Percentiles rank a stretch among this genome's conserved stretches.
phyloP scores from a whole-genome alignment of 129 eudicot species.

The Flaveria bidentis region DNA sequence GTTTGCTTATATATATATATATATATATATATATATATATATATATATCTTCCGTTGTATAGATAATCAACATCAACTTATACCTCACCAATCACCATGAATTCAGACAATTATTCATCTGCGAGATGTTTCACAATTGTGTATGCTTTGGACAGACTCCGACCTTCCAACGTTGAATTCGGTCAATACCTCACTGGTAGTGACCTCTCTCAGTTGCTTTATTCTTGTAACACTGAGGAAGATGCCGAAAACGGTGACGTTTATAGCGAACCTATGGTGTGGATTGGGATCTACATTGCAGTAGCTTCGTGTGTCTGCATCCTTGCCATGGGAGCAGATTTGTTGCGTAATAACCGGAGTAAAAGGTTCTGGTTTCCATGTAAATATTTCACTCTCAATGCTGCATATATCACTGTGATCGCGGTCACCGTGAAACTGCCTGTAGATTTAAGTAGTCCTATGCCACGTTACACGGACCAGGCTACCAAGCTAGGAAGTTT shows the following conservation, averaged over 20 bases:
- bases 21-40: too few relatives aligned
- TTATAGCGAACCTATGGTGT: slow-evolving; percentile 33
- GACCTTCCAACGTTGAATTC: too few relatives aligned
- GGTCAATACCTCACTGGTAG: too few relatives aligned
- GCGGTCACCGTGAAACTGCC: slow-evolving; percentile 21
- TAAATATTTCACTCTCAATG: slow-evolving; percentile 43
- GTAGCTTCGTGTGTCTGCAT: slow-evolving; percentile 38
- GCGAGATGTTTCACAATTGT: too few relatives aligned
- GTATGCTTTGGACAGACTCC: too few relatives aligned
- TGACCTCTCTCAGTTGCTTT: too few relatives aligned
- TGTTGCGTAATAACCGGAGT: slow-evolving; percentile 22
- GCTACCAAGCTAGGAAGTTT: slow-evolving; percentile 12
- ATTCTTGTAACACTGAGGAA: not conserved
- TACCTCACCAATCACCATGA: too few relatives aligned
- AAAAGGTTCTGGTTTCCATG: slow-evolving; percentile 46
- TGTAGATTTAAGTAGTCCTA: not conserved
- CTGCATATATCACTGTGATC: slow-evolving; percentile 42
- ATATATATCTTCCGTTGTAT: too few relatives aligned
- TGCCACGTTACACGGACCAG: slow-evolving; percentile 14
- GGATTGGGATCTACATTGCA: slow-evolving; percentile 50
- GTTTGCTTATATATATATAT: too few relatives aligned
- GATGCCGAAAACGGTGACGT: not conserved
- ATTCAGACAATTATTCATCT: too few relatives aligned
- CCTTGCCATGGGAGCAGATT: slow-evolving; percentile 41
- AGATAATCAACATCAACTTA: too few relatives aligned